Conservation (phyloP, 805 yeast genomes). For the Yueomyces sinensis region DNA sequence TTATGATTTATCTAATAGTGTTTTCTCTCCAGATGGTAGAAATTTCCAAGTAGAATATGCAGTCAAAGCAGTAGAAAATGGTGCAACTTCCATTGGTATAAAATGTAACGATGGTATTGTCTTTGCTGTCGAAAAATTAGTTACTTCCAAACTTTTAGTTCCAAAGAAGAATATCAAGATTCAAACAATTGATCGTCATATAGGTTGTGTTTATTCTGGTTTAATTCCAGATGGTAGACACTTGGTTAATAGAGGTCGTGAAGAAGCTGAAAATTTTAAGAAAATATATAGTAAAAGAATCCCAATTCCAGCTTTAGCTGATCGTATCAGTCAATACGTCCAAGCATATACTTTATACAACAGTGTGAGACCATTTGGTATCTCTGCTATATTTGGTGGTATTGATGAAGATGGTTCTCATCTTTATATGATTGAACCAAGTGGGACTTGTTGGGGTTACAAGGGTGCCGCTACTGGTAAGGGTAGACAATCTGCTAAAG, state of each 20-base stretch:
- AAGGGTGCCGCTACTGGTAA: constrained; percentile 96
- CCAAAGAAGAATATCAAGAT: constrained; percentile 84
- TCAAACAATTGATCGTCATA: constrained; percentile 84
- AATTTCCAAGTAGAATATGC: constrained; percentile 98
- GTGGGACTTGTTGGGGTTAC: constrained; percentile 97
- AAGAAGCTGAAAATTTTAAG: constrained; percentile 74
- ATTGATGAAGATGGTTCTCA: constrained; percentile 84
- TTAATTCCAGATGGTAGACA: constrained; percentile 94
- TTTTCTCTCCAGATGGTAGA: constrained; percentile 78
- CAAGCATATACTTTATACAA: constrained; percentile 93
- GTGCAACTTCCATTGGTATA: constrained; percentile 90
- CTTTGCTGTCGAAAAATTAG: constrained; percentile 92
- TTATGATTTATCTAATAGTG: constrained; percentile 94
- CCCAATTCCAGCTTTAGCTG: constrained; percentile 70
- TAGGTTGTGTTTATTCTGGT: constrained; percentile 93
- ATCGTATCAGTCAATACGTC: constrained; percentile 78
- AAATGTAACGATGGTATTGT: constrained; percentile 88
- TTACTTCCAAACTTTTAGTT: constrained; percentile 74
- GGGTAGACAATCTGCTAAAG: constrained; percentile 96
- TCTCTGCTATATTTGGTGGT: constrained; percentile 87
- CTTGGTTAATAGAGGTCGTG: constrained; percentile 82
- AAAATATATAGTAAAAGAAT: constrained; percentile 63
- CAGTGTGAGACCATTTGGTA: constrained; percentile 96
- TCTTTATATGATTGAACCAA: constrained; percentile 93
- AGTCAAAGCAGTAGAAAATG: constrained; percentile 92